Evolutionary conservation across 108 stramenopile species (phyloP).

Genomic region (Ochromonas danica): DNA sequence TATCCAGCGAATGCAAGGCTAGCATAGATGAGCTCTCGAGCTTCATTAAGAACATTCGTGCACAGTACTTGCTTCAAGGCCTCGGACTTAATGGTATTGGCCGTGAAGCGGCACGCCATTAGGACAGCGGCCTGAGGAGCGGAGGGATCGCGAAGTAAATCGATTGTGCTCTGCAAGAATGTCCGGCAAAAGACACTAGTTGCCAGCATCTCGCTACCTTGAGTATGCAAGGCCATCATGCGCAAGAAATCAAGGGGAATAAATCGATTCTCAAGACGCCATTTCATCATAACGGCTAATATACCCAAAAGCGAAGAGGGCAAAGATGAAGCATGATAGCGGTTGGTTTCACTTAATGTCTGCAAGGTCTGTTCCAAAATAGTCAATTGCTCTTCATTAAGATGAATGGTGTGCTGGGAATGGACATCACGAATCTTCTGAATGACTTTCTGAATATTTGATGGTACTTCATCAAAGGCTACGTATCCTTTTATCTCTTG

Average conservation of each 20-base stretch:
- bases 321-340: constrained; percentile 5
- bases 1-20: background rate
- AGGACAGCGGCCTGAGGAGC: background rate
- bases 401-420: background rate
- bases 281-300: background rate
- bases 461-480: background rate
- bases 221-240: constrained; percentile 1
- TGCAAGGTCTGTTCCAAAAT: background rate
- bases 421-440: background rate
- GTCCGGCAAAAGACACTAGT: background rate
- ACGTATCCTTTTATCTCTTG: background rate
- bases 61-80: background rate
- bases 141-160: background rate
- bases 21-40: background rate
- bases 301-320: background rate
- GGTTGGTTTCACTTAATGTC: background rate
- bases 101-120: background rate
- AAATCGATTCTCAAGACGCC: background rate
- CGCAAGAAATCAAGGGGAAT: background rate
- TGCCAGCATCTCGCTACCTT: background rate
- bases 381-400: background rate
- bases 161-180: background rate
- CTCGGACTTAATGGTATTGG: background rate
- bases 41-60: background rate
- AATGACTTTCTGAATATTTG: background rate